phyloP scores from a whole-genome alignment of 805 yeast species.

The Hyphopichia homilentoma region DNA sequence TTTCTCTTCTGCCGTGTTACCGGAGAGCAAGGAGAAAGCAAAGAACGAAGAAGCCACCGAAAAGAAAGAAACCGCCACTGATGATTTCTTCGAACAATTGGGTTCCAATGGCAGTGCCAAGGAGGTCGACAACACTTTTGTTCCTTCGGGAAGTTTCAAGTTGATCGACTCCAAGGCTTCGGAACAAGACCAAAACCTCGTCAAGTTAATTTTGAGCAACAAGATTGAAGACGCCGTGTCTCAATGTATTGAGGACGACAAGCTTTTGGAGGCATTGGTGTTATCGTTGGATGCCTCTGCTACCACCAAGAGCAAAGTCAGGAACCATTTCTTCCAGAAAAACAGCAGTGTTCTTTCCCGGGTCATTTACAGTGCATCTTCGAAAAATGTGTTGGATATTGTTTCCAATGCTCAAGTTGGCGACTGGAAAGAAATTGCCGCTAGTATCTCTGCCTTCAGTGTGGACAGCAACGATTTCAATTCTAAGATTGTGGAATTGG shows the following conservation, averaged over 20 bases:
- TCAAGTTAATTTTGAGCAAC: conserved; percentile 51
- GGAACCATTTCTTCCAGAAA: conserved; percentile 64
- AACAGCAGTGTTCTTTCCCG: conserved; percentile 62
- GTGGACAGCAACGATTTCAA: conserved; percentile 47
- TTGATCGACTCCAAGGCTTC: conserved; percentile 31
- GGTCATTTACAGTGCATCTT: conserved; percentile 62
- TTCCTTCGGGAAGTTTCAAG: conserved; percentile 56
- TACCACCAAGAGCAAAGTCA: conserved; percentile 60
- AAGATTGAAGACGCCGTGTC: conserved; percentile 66
- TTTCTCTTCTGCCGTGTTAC: conserved; percentile 33
- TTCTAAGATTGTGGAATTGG: conserved; percentile 58
- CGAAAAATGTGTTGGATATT: conserved; percentile 58
- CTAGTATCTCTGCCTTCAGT: conserved; percentile 58
- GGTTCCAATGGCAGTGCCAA: conserved; percentile 14
- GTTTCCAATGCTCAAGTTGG: conserved; percentile 72
- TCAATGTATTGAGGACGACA: conserved; percentile 57
- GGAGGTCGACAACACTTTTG: conserved; percentile 14
- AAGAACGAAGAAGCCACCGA: conserved; percentile 8
- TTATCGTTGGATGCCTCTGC: conserved; percentile 69
- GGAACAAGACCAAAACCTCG: conserved; percentile 38
- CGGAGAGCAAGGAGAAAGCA: conserved; percentile 8
- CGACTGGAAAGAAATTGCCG: conserved; percentile 83
- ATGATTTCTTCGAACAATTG: conserved; percentile 36
- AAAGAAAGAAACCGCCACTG: conserved; percentile 9
- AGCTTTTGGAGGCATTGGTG: conserved; percentile 74